Conservation (phyloP, 2,329 filamentous ascomycete genomes). For the Talaromyces marneffei region DNA sequence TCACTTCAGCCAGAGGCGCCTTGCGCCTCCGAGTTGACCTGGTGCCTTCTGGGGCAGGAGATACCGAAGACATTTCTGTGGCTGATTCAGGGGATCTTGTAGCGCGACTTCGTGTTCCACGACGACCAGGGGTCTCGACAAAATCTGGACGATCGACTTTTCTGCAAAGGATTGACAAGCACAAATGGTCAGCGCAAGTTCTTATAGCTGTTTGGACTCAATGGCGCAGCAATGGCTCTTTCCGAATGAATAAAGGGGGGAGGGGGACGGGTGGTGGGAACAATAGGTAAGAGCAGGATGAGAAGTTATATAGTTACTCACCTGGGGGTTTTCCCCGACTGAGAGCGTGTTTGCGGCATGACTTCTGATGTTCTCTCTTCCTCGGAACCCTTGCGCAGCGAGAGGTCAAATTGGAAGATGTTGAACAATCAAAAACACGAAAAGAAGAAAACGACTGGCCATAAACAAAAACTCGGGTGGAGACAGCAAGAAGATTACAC, state of each 20-base stretch:
- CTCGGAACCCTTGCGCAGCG: constrained; percentile 10
- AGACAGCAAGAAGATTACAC: not conserved
- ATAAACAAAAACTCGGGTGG: constrained; percentile 3
- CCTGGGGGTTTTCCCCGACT: constrained; percentile 49
- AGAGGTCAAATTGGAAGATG: not conserved
- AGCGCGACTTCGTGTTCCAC: constrained; percentile 41
- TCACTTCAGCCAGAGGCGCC: constrained; percentile 12
- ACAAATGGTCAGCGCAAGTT: not conserved
- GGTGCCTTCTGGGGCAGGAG: not conserved
- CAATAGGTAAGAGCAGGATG: constrained; percentile 7
- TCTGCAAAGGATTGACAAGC: constrained; percentile 28
- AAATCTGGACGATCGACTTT: constrained; percentile 49
- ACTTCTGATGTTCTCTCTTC: constrained; percentile 22
- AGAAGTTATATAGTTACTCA: constrained; percentile 28
- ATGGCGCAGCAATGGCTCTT: not conserved
- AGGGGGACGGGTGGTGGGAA: constrained; percentile 14
- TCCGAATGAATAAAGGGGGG: not conserved
- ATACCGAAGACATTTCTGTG: constrained; percentile 24
- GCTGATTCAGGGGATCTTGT: constrained; percentile 27
- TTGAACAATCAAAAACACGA: not conserved
- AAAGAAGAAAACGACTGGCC: not conserved
- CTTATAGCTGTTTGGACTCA: not conserved
- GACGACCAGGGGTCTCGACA: constrained; percentile 47
- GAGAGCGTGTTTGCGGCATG: constrained; percentile 48
- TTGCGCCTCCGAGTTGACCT: constrained; percentile 23